Evolutionary conservation across 768 basidiomycete genomes (phyloP).

Genomic region (Udeniomyces megalosporus): DNA sequence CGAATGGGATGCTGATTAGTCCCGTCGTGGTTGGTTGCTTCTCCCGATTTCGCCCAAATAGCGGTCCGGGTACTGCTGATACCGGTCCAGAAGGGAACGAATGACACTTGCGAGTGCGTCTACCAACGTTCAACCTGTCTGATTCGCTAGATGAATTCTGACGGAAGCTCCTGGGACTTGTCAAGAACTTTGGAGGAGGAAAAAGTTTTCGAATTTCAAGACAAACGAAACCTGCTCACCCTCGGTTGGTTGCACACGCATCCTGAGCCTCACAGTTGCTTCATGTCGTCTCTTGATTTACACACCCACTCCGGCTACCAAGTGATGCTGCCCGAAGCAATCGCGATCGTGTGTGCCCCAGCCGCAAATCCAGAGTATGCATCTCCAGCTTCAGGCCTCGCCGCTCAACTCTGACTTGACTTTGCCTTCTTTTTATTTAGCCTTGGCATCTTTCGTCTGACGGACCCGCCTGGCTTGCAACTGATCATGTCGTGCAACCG

Average conservation of each 20-base stretch:
- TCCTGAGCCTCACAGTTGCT: slow-evolving; percentile 79
- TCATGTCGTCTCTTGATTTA: slow-evolving; percentile 87
- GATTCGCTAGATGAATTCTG: no score
- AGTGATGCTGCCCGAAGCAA: slow-evolving; percentile 73
- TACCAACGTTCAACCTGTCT: no score
- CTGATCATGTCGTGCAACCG: slow-evolving; percentile 50
- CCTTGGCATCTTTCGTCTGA: slow-evolving; percentile 77
- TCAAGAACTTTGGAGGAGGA: slow-evolving; percentile 77
- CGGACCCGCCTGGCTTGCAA: slow-evolving; percentile 67
- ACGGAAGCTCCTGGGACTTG: background rate
- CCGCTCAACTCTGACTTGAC: no score
- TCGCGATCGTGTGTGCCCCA: slow-evolving; percentile 83
- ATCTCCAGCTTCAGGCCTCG: background rate
- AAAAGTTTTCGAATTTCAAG: slow-evolving; percentile 66
- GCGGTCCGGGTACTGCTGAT: slow-evolving; percentile 66
- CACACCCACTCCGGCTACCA: slow-evolving; percentile 86
- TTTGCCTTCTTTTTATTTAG: no score
- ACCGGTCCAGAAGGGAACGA: slow-evolving; percentile 73
- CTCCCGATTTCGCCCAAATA: background rate
- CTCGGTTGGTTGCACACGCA: slow-evolving; percentile 87
- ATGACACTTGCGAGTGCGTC: slow-evolving; percentile 52
- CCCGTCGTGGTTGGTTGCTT: no score
- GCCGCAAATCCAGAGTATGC: slow-evolving; percentile 55
- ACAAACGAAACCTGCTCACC: slow-evolving; percentile 62
- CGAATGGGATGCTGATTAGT: no score